phyloP scores from a whole-genome alignment of 2,329 filamentous ascomycete species.

The Aspergillus unguis region DNA sequence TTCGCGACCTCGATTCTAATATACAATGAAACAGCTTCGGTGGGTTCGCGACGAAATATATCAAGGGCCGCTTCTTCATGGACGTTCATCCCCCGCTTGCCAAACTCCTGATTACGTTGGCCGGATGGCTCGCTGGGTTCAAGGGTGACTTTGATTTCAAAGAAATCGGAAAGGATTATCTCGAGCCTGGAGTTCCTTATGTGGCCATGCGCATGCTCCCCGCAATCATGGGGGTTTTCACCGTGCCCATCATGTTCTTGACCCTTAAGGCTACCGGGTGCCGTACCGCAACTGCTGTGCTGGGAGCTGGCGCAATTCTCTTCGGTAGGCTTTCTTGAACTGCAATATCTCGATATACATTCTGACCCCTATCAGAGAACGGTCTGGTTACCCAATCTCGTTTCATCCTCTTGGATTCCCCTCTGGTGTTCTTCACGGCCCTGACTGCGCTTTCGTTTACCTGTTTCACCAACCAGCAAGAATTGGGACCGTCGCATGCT shows the following conservation, averaged over 20 bases:
- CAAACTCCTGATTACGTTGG: slow-evolving; percentile 92
- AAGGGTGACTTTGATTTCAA: slow-evolving; percentile 98
- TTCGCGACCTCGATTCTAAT: slow-evolving; percentile 7
- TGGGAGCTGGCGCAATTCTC: slow-evolving; percentile 83
- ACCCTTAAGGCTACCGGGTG: slow-evolving; percentile 89
- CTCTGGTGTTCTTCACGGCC: slow-evolving; percentile 87
- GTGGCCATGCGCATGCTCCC: slow-evolving; percentile 96
- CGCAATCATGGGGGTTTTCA: slow-evolving; percentile 79
- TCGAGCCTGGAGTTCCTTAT: slow-evolving; percentile 92
- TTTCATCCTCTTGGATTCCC: slow-evolving; percentile 92
- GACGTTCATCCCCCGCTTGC: slow-evolving; percentile 98
- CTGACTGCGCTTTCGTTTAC: slow-evolving; percentile 86
- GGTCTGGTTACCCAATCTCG: slow-evolving; percentile 92
- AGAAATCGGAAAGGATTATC: slow-evolving; percentile 97
- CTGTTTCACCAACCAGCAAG: slow-evolving; percentile 95
- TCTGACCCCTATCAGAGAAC: slow-evolving; percentile 64
- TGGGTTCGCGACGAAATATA: slow-evolving; percentile 97
- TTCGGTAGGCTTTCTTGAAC: slow-evolving; percentile 62
- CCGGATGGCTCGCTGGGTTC: slow-evolving; percentile 92
- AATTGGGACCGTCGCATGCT: slow-evolving; percentile 82
- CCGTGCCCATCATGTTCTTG: slow-evolving; percentile 90
- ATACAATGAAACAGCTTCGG: slow-evolving; percentile 66
- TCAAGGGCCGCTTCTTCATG: slow-evolving; percentile 99
- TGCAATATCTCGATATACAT: background rate
- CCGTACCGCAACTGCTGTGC: slow-evolving; percentile 74